Conservation (phyloP, 2,329 filamentous ascomycete species). For the Aspergillus alliaceus region DNA sequence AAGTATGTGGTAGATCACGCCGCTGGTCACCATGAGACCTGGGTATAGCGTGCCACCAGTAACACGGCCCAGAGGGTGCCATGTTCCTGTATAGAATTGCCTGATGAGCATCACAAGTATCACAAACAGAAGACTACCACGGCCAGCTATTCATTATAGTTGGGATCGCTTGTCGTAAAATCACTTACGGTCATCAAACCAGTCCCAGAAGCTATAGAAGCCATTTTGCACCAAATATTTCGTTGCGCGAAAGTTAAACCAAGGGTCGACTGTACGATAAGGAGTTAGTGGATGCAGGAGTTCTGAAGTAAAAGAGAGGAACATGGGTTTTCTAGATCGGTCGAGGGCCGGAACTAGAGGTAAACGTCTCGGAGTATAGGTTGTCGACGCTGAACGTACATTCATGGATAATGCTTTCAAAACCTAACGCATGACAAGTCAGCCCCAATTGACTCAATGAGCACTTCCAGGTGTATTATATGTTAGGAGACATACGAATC, state of each 20-base stretch:
- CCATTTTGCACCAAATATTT: constrained; percentile 97
- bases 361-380: background rate
- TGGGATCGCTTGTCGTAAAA: constrained; percentile 18
- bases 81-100: constrained; percentile 64
- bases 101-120: constrained; percentile 29
- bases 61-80: constrained; percentile 97
- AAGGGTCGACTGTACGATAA: constrained; percentile 77
- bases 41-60: constrained; percentile 99
- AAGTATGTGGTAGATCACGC: constrained; percentile 91
- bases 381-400: constrained; percentile 62
- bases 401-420: constrained; percentile 99
- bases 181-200: constrained; percentile 90
- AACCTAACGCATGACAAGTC: constrained; percentile 56
- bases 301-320: constrained; percentile 11
- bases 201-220: constrained; percentile 99
- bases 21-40: constrained; percentile 98
- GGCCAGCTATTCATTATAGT: background rate
- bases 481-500: constrained; percentile 68
- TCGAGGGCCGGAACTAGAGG: background rate
- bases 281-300: constrained; percentile 19
- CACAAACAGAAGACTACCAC: too few species aligned
- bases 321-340: background rate
- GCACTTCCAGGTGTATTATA: background rate
- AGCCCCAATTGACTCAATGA: constrained; percentile 6
- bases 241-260: constrained; percentile 99